Evolutionary conservation across 2,329 filamentous ascomycete species (phyloP).

Genomic region (Aspergillus japonicus): DNA sequence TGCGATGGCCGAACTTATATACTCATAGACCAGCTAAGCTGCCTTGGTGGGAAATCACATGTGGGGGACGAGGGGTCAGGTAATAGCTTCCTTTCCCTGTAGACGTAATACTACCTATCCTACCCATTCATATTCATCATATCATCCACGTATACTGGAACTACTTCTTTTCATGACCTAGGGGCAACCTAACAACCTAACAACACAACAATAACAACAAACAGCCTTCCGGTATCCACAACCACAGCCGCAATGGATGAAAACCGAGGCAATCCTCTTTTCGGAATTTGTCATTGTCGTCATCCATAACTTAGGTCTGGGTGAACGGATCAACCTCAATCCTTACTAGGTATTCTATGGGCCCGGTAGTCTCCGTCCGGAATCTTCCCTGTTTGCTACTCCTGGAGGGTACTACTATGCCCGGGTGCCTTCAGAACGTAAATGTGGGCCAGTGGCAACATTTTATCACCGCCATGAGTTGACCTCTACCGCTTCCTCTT

Average conservation of each 20-base stretch:
- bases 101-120: neutral
- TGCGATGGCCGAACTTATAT: neutral
- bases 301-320: neutral
- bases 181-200: too few relatives aligned
- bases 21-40: neutral
- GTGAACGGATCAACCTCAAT: neutral
- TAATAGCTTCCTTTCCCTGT: neutral
- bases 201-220: too few relatives aligned
- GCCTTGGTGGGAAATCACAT: slow-evolving; percentile 17
- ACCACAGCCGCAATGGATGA: too few relatives aligned
- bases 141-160: too few relatives aligned
- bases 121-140: too few relatives aligned
- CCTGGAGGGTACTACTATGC: neutral
- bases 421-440: too few relatives aligned
- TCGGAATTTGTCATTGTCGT: neutral
- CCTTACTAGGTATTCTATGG: neutral
- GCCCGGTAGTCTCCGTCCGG: neutral
- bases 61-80: slow-evolving; percentile 10
- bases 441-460: too few relatives aligned
- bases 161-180: too few relatives aligned
- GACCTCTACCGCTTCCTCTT: too few relatives aligned
- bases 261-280: too few relatives aligned
- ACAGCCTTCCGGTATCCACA: too few relatives aligned
- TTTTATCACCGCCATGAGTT: too few relatives aligned
- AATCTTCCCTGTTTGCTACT: neutral